A percentile compares a stretch with the other conserved stretches of the same genome.
These are phyloP conservation scores for Dactylonectria estremocensis DNA, from an alignment of 2,329 filamentous ascomycete genomes.

Conservation along the genomic window DNA sequence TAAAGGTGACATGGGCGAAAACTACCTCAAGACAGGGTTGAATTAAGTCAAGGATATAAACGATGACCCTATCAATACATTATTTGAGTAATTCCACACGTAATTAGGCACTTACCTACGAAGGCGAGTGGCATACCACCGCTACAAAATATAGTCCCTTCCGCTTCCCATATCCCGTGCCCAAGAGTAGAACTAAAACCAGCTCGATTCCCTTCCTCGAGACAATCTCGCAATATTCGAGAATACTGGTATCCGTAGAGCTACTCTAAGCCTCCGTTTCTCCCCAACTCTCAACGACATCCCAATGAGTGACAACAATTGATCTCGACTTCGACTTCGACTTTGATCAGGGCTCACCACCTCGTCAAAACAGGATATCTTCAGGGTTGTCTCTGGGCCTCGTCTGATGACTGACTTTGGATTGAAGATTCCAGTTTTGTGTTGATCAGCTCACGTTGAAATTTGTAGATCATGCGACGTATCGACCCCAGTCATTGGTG, in stretches of 20 bases:
- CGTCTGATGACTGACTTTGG: background rate
- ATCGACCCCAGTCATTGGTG: background rate
- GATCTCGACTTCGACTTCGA: background rate
- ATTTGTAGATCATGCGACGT: background rate
- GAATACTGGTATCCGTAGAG: background rate
- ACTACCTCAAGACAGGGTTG: background rate
- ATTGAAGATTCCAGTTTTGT: background rate
- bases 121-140: background rate
- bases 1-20: background rate
- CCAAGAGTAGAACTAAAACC: background rate
- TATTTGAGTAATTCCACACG: background rate
- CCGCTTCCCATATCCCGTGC: background rate
- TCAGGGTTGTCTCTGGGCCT: background rate
- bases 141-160: conserved; percentile 5
- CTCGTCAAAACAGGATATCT: background rate
- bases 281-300: background rate
- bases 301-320: background rate
- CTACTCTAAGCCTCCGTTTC: background rate
- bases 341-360: background rate
- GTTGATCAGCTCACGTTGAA: background rate
- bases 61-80: conserved; percentile 7
- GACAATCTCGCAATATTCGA: no score
- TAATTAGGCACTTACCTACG: background rate
- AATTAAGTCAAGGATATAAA: background rate
- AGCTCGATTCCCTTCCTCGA: background rate